A percentile compares a stretch with the other conserved stretches of the same genome.
Conservation (phyloP, 345 rosid species). For the Eutrema yunnanense region DNA sequence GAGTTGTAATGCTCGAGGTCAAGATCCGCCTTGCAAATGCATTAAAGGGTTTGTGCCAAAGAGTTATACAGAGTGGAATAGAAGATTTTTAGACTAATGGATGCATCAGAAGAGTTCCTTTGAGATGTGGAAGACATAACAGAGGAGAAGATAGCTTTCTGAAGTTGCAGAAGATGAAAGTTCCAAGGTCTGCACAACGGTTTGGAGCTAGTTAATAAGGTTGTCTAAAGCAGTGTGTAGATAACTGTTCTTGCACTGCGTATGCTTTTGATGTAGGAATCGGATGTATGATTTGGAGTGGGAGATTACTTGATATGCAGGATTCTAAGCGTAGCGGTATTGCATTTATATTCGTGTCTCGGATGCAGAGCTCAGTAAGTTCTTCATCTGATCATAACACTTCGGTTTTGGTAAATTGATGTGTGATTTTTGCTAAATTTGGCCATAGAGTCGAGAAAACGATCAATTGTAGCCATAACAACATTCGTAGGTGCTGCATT, state of each 20-base stretch:
- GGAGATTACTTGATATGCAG: constrained; percentile 35
- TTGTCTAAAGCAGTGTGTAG: constrained; percentile 35
- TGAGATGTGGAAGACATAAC: constrained; percentile 28
- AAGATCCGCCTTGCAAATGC: constrained; percentile 45
- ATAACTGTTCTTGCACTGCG: constrained; percentile 49
- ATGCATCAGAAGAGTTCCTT: constrained; percentile 32
- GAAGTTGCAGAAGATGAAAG: constrained; percentile 31
- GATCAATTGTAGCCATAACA: too few relatives aligned
- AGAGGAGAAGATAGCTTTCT: constrained; percentile 40
- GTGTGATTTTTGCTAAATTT: too few relatives aligned
- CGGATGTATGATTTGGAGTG: constrained; percentile 47
- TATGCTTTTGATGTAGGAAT: constrained; percentile 37
- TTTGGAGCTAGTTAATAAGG: background rate
- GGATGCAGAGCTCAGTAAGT: constrained; percentile 36
- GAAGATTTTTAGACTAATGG: constrained; percentile 37
- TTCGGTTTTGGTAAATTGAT: too few relatives aligned
- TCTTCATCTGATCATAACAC: background rate
- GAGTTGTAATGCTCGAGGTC: constrained; percentile 14
- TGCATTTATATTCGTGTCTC: constrained; percentile 38
- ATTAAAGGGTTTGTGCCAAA: constrained; percentile 47
- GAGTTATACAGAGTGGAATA: constrained; percentile 32
- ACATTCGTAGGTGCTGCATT: too few relatives aligned
- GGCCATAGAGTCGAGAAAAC: too few relatives aligned
- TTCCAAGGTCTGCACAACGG: constrained; percentile 36
- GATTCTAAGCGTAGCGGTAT: constrained; percentile 24